Conservation (phyloP, 148 eudicot genomes). For the Oxyria digyna region DNA sequence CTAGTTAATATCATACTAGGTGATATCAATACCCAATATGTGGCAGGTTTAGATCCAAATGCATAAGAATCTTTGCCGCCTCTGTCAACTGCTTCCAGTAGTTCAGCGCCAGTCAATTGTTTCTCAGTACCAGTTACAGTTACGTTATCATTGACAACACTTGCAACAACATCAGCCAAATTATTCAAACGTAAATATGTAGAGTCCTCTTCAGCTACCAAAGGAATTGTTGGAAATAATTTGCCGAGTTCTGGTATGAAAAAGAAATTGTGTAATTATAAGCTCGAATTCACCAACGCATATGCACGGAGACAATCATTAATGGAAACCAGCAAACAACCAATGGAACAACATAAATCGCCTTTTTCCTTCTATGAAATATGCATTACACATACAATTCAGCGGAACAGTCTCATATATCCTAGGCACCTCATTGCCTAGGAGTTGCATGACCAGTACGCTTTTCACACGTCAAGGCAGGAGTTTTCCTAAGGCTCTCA, state of each 20-base stretch:
- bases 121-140: slow-evolving; percentile 19
- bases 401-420: not conserved
- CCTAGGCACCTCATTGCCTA: not conserved
- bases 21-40: slow-evolving; percentile 60
- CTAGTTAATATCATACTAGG: too few relatives aligned
- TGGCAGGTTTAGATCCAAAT: slow-evolving; percentile 65
- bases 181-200: slow-evolving; percentile 62
- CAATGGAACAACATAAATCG: not conserved
- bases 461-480: too few relatives aligned
- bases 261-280: not conserved
- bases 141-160: slow-evolving; percentile 41
- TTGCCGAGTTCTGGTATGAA: slow-evolving; percentile 49
- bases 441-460: too few relatives aligned
- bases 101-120: slow-evolving; percentile 40
- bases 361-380: not conserved
- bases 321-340: not conserved
- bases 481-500: too few relatives aligned
- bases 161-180: slow-evolving; percentile 51
- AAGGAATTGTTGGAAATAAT: slow-evolving; percentile 64
- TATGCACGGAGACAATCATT: not conserved
- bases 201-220: slow-evolving; percentile 99
- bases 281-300: not conserved
- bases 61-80: slow-evolving; percentile 55
- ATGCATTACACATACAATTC: not conserved
- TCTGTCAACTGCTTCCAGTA: slow-evolving; percentile 91